Evolutionary conservation across 108 stramenopile genomes (phyloP).

Genomic region (Fragilariopsis cylindrus): DNA sequence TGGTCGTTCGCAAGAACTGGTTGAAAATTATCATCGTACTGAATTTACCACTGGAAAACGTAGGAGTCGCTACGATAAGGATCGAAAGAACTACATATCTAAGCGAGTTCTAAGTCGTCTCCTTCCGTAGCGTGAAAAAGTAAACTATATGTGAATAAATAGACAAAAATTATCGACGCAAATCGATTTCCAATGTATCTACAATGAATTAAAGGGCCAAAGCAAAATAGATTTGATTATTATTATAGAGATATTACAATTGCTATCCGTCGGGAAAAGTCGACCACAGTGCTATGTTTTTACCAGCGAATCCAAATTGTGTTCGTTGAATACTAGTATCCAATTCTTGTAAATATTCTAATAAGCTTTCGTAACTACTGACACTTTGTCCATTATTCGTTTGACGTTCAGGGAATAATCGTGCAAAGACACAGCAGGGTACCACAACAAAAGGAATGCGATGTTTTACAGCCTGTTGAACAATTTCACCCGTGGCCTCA

Average conservation of each 20-base stretch:
- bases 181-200: not conserved
- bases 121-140: slow-evolving; percentile 8
- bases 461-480: slow-evolving; percentile 65
- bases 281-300: slow-evolving; percentile 65
- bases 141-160: not conserved
- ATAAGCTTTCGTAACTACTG: slow-evolving; percentile 67
- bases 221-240: not conserved
- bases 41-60: slow-evolving; percentile 39
- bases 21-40: slow-evolving; percentile 44
- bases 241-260: not conserved
- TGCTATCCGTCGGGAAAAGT: slow-evolving; percentile 37
- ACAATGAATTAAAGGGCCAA: not conserved
- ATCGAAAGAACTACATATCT: slow-evolving; percentile 25
- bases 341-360: slow-evolving; percentile 61
- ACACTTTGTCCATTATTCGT: slow-evolving; percentile 33
- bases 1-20: slow-evolving; percentile 43
- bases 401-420: slow-evolving; percentile 66
- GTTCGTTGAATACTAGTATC: slow-evolving; percentile 59
- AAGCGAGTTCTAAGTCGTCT: slow-evolving; percentile 40
- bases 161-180: not conserved
- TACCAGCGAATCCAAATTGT: slow-evolving; percentile 65
- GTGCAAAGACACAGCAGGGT: slow-evolving; percentile 85
- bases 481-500: slow-evolving; percentile 82
- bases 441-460: slow-evolving; percentile 77
- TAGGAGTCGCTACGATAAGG: slow-evolving; percentile 32